A percentile compares a stretch with the other conserved stretches of the same genome.
phyloP scores from a whole-genome alignment of 2,329 filamentous ascomycete species.

The Aspergillus brasiliensis region DNA sequence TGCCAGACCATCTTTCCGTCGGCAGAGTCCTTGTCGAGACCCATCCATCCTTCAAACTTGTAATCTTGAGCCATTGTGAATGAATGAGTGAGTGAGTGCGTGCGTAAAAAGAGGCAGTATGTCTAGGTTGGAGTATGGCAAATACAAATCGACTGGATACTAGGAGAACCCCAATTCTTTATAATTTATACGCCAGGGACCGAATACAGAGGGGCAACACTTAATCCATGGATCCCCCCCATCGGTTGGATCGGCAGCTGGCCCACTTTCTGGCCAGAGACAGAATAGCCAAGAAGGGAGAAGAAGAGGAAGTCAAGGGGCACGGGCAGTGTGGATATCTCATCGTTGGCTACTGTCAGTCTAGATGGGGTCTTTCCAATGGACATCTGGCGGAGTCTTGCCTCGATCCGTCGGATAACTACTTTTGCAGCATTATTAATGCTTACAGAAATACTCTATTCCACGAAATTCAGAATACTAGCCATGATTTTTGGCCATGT shows the following conservation, averaged over 20 bases:
- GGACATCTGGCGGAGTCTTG: not conserved
- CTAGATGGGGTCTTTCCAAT: not conserved
- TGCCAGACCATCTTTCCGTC: constrained; percentile 60
- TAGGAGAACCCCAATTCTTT: not conserved
- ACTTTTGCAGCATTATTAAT: too few relatives aligned
- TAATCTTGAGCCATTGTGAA: constrained; percentile 36
- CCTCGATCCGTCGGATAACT: constrained; percentile 62
- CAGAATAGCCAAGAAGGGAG: constrained; percentile 2
- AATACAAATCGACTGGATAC: too few relatives aligned
- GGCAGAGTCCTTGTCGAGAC: constrained; percentile 50
- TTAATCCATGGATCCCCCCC: not conserved
- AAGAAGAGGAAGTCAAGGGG: not conserved
- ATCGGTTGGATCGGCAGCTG: not conserved
- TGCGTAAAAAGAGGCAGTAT: too few relatives aligned
- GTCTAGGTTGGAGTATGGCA: too few relatives aligned
- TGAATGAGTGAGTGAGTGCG: too few relatives aligned
- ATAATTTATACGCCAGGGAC: too few relatives aligned
- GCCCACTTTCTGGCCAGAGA: constrained; percentile 1
- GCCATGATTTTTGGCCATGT: too few relatives aligned
- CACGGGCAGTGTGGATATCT: not conserved
- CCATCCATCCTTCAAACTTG: constrained; percentile 62
- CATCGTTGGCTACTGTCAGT: not conserved
- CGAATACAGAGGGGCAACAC: too few relatives aligned
- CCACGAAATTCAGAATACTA: too few relatives aligned
- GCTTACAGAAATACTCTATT: too few relatives aligned